Evolutionary conservation across 495 filamentous ascomycete species (phyloP), one percentile per base, ranked within the genome.

Genomic region (Annulohypoxylon stygium): DNA sequence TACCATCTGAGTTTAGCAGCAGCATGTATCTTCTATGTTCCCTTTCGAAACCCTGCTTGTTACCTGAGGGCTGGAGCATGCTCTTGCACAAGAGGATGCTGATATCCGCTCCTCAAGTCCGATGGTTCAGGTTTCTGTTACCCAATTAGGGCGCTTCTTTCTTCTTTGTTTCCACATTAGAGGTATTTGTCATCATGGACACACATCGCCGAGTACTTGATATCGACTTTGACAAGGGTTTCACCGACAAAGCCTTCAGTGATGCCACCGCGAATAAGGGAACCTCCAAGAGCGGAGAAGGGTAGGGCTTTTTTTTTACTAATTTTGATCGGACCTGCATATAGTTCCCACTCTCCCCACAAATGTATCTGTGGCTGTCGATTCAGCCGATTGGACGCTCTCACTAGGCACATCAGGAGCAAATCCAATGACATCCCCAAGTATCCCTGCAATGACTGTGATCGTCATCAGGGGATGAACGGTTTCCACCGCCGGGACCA

Each of bases 401-500:
- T 70, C 1, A 60, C 9, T 3, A 18, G 68, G 12, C 68, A 65
- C 23, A 51, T 59, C 45, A 59, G 39, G 3, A 3, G 43, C 12
- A 18, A 65, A 26, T 41, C 51, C 23, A 45, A 4, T 8, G 43
- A 4, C 10, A 2, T 45, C 1, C 33, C 60, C 6, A 43, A 53
- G 23, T 41, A 65, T 18, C 39, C 61, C 14, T 71, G 68, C 55
- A 16, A 37, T 2, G 45, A 47, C 16, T 71, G 68, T 36, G 2
- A 65, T 7, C 18, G 0, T 4, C 60, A 7, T 10, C 51, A 51
- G 36, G 51, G 60, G 3, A 25, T 12, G 12, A 65, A 54, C 1
- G 68, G 50, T 8, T 71, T 71, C 16, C 36, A 5, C 34, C 68
- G 68, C 3, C 43, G 10, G 8, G 68, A 71, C 25, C 41, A 71